phyloP scores from a whole-genome alignment of 139 green algal genomes.

The Desmodesmus armatus region DNA sequence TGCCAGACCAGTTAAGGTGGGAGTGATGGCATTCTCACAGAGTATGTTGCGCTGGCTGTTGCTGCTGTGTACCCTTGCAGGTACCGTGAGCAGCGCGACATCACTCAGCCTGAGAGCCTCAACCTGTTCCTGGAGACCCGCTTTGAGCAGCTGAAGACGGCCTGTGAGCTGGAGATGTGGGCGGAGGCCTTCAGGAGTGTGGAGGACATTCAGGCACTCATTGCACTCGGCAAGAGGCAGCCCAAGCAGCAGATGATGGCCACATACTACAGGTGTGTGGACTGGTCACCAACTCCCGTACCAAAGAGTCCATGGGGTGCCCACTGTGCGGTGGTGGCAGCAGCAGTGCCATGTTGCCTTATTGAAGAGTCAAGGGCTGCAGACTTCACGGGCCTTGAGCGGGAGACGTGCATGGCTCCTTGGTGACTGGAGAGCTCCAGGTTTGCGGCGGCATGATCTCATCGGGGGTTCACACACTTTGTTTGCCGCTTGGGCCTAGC shows the following conservation, averaged over 20 bases:
- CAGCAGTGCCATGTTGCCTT: background rate
- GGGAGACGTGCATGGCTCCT: too few relatives aligned
- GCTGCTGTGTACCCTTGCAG: slow-evolving; percentile 26
- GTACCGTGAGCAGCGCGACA: slow-evolving; percentile 91
- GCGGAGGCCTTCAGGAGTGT: slow-evolving; percentile 98
- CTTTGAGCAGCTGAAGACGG: slow-evolving; percentile 97
- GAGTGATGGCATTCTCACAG: too few relatives aligned
- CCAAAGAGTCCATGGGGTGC: background rate
- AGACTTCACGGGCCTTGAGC: too few relatives aligned
- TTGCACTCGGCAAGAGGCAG: slow-evolving; percentile 85
- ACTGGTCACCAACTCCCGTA: background rate
- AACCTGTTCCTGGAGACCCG: slow-evolving; percentile 96
- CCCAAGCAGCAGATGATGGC: slow-evolving; percentile 96
- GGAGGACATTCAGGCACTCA: slow-evolving; percentile 97
- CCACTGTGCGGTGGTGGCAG: background rate
- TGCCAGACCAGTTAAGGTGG: too few relatives aligned
- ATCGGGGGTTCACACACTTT: too few relatives aligned
- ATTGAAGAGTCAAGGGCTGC: too few relatives aligned
- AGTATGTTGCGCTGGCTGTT: background rate
- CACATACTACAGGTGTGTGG: slow-evolving; percentile 89
- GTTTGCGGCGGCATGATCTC: too few relatives aligned
- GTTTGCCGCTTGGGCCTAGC: too few relatives aligned
- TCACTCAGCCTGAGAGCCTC: slow-evolving; percentile 88
- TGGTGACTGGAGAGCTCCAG: too few relatives aligned
- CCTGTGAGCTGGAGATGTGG: slow-evolving; percentile 97